phyloP scores from a whole-genome alignment of 768 basidiomycete genomes.

The Rossbeevera mucosa region DNA sequence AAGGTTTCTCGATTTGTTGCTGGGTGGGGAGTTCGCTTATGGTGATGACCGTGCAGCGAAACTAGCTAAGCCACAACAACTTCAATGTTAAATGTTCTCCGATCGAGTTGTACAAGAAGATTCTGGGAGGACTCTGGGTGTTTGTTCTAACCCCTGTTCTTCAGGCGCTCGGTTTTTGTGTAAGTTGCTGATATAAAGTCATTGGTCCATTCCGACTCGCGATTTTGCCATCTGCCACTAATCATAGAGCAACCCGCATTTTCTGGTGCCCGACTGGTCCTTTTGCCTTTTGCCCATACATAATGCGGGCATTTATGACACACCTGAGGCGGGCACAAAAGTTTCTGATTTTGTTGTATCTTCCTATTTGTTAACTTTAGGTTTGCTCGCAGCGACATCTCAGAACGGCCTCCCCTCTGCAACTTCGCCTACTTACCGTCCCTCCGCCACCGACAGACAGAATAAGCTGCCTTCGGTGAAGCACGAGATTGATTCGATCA shows the following conservation, averaged over 20 bases:
- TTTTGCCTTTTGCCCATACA: background rate
- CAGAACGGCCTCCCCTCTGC: background rate
- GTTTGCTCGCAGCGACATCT: background rate
- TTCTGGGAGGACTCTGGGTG: background rate
- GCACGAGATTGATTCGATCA: background rate
- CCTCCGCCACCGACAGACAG: background rate
- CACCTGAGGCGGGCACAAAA: background rate
- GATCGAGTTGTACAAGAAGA: background rate
- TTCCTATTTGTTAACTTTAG: background rate
- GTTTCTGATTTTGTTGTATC: background rate
- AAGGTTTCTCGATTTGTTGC: background rate
- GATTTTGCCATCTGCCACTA: background rate
- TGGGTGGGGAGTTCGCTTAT: background rate
- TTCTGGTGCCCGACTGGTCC: background rate
- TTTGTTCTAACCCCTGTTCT: background rate
- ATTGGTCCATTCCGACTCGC: background rate
- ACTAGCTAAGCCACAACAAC: no score
- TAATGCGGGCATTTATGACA: background rate
- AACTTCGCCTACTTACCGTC: background rate
- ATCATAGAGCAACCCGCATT: background rate
- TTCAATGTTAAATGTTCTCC: background rate
- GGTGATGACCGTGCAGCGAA: background rate
- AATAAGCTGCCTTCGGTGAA: background rate
- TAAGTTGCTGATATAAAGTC: background rate
- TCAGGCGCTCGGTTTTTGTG: background rate